Evolutionary conservation across 805 yeast genomes (phyloP).

Genomic region (Kluyveromyces aestuarii): DNA sequence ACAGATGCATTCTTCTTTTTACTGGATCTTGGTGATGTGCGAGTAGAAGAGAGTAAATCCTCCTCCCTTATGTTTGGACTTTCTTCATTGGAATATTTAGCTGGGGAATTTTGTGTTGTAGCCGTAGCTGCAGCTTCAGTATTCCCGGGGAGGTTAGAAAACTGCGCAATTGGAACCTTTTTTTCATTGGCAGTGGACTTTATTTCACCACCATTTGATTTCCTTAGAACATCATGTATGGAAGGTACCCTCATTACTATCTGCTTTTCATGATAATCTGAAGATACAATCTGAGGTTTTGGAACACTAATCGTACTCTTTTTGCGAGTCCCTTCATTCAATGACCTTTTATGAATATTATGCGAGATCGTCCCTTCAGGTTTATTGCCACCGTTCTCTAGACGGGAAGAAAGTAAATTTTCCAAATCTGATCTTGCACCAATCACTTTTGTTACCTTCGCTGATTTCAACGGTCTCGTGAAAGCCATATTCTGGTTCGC

Average conservation of each 20-base stretch:
- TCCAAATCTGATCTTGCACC: background rate
- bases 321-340: no score
- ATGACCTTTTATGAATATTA: no score
- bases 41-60: background rate
- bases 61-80: no score
- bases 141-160: background rate
- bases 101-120: background rate
- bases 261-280: background rate
- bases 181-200: background rate
- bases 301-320: background rate
- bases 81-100: no score
- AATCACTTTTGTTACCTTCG: background rate
- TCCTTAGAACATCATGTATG: background rate
- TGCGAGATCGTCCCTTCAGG: background rate
- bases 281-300: background rate
- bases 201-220: background rate
- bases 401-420: background rate
- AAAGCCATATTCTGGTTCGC: background rate
- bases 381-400: background rate
- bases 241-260: background rate
- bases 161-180: background rate
- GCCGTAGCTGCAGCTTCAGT: background rate
- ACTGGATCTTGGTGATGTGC: background rate
- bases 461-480: background rate
- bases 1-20: background rate